Evolutionary conservation across 2,329 filamentous ascomycete species (phyloP).

Genomic region (Colletotrichum lupini): DNA sequence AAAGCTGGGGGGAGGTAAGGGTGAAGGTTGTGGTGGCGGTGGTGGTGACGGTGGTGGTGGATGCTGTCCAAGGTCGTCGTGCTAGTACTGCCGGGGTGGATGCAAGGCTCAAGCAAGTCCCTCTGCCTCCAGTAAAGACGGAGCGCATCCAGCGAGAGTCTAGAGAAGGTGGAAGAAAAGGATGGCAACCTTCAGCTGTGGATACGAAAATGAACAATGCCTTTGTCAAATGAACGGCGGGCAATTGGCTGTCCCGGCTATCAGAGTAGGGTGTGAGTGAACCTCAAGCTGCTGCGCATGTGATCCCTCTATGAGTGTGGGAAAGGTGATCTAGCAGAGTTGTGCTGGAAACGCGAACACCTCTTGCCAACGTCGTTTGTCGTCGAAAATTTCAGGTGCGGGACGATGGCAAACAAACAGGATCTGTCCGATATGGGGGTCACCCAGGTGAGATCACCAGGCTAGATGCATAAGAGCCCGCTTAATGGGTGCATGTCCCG

Average conservation of each 20-base stretch:
- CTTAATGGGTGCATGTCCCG: slow-evolving; percentile 30
- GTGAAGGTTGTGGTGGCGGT: not conserved
- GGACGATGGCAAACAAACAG: slow-evolving; percentile 24
- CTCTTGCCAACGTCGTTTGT: not conserved
- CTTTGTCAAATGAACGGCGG: slow-evolving; percentile 14
- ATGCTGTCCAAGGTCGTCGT: slow-evolving; percentile 21
- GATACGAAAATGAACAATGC: not conserved
- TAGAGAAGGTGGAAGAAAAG: slow-evolving; percentile 1
- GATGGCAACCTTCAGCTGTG: slow-evolving; percentile 18
- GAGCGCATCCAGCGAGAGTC: slow-evolving; percentile 33
- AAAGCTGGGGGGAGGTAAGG: slow-evolving; percentile 13
- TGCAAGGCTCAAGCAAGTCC: slow-evolving; percentile 34
- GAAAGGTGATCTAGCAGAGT: not conserved
- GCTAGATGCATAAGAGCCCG: slow-evolving; percentile 36
- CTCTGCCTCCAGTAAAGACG: slow-evolving; percentile 23
- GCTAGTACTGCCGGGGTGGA: slow-evolving; percentile 21
- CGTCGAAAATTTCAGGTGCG: slow-evolving; percentile 27
- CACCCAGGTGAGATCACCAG: slow-evolving; percentile 31
- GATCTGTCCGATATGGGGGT: slow-evolving; percentile 30
- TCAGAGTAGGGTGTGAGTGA: not conserved
- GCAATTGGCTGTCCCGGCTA: slow-evolving; percentile 7
- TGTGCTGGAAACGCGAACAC: not conserved
- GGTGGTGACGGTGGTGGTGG: not conserved
- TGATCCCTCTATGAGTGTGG: not conserved
- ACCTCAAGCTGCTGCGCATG: slow-evolving; percentile 12